These are phyloP conservation scores for Echinochloa phyllopogon DNA, from an alignment of 176 grass and related monocot species.

Conservation along the genomic window DNA sequence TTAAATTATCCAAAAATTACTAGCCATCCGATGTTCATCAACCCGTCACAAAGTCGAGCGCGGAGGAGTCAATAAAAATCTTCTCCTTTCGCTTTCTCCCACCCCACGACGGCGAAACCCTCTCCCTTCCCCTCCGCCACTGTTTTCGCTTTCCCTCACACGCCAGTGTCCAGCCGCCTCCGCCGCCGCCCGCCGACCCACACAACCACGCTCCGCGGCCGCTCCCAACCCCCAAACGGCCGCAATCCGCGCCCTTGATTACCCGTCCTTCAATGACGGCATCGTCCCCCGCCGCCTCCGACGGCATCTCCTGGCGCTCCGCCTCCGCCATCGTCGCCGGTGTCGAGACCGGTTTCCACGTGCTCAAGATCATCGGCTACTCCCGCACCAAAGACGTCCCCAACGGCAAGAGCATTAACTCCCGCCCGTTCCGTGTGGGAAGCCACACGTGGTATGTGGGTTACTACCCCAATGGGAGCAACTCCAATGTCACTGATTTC, in stretches of 20 bases:
- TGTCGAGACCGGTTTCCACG: not conserved
- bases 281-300: not conserved
- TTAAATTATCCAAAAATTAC: no score
- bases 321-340: not conserved
- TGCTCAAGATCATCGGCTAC: constrained; percentile 12
- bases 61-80: no score
- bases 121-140: no score
- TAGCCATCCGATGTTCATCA: no score
- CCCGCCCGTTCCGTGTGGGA: not conserved
- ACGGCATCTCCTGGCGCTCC: not conserved
- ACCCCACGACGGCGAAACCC: no score
- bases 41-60: no score
- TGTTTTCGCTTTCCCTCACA: no score
- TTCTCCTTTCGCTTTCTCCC: no score
- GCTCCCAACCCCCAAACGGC: no score
- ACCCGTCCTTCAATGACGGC: not conserved
- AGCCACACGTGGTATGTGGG: constrained; percentile 11
- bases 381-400: not conserved
- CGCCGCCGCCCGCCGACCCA: no score
- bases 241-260: not conserved
- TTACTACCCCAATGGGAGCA: constrained; percentile 15
- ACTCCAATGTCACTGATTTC: not conserved
- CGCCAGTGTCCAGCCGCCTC: no score
- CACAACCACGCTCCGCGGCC: no score
- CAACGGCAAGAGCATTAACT: not conserved